Evolutionary conservation across 202 grass and related monocot species (phyloP), one percentile per base, ranked within the genome.

Genomic region (Bolboschoenoplectus hybrid): DNA sequence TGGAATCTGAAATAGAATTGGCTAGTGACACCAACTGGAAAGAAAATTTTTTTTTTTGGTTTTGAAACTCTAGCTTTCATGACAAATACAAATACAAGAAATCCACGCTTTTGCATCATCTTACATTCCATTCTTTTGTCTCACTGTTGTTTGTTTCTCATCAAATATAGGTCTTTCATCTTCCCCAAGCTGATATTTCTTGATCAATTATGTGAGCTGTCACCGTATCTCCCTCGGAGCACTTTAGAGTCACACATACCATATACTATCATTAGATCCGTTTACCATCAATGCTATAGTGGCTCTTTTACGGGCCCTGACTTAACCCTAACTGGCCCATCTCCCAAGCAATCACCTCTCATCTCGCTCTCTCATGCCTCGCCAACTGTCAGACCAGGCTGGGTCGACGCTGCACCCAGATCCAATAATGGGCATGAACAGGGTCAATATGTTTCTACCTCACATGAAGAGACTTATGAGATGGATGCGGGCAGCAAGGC

Each of bases 121-220:
- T 61, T 58, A 57, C 36, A n/a, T 71, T 71, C 17, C 5, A 41
- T 39, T 73, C 50, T 13, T 1, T 26, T 84, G 19, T 77, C 34
- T 78, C 12, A 56, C 32, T 39, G 74, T 80, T 45, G 49, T 91
- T 72, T 87, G 6, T 69, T 46, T 88, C 39, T 63, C 73, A 62
- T 64, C 55, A 83, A 82, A 84, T 82, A 74, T 89, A 99, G 97
- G 89, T 36, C 69, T 9, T 63, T 86, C 73, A 99, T 94, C 52
- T 91, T 99, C 80, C 89, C 92, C 9, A 99, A 99, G 85, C 83
- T 99, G 77, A 92, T 94, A 91, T 99, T 99, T 88, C 89, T 96
- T 32, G 93, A 99, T 72, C 93, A 94, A 72, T 90, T 99, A 36
- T 96, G 93, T 2, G 92, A 98, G 81, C 52, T 98, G 71, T 96